phyloP scores from a whole-genome alignment of 1,139 yeast species.

The Candida glucosophila region DNA sequence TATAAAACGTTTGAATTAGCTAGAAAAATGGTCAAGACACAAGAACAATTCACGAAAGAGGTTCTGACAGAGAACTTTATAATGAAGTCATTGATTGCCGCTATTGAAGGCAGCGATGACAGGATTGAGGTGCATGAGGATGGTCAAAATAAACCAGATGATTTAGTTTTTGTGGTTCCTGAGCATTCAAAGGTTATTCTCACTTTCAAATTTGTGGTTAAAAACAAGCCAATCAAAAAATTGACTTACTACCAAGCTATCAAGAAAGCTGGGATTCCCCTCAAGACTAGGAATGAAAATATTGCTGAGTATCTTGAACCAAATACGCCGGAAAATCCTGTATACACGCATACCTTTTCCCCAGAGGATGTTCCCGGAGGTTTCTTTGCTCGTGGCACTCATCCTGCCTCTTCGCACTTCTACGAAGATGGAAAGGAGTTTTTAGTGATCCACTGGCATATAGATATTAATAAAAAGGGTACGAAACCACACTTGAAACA shows the following conservation, averaged over 20 bases:
- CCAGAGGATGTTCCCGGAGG: conserved; percentile 36
- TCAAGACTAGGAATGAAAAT: conserved; percentile 22
- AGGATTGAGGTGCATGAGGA: too few species aligned
- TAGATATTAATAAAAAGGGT: conserved; percentile 24
- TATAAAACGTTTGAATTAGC: too few species aligned
- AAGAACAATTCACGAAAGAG: too few species aligned
- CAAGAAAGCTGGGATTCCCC: conserved; percentile 29
- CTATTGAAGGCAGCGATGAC: too few species aligned
- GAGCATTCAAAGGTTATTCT: conserved; percentile 29
- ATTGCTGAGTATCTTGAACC: conserved; percentile 26
- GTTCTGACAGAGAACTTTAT: too few species aligned
- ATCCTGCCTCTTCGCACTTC: conserved; percentile 27
- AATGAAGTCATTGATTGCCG: too few species aligned
- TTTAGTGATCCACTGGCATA: conserved; percentile 24
- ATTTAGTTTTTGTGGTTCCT: conserved; percentile 21
- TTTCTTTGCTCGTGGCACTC: conserved; percentile 29
- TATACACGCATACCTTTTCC: conserved; percentile 20
- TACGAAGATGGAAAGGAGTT: conserved; percentile 23
- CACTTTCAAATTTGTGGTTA: conserved; percentile 27
- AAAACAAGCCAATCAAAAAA: conserved; percentile 20
- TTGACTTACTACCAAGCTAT: conserved; percentile 30
- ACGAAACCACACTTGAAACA: too few species aligned
- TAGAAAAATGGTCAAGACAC: too few species aligned
- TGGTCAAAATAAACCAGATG: conserved; percentile 1
- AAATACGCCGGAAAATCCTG: conserved; percentile 25